Conservation (phyloP, 2,329 filamentous ascomycete species). For the Celoporthe dispersa region DNA sequence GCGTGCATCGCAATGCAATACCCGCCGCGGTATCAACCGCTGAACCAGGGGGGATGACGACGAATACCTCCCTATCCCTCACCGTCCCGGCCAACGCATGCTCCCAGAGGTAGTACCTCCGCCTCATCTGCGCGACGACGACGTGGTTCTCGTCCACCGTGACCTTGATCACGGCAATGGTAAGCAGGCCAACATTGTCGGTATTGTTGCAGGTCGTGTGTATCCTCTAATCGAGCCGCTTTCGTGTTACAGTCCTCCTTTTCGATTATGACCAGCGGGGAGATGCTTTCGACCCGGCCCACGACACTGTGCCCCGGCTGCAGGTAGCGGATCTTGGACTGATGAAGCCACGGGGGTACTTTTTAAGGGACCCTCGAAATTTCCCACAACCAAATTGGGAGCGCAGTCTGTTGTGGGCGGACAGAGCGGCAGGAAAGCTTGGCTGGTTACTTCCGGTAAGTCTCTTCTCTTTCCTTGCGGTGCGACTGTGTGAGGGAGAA, state of each 20-base stretch:
- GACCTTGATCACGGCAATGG: conserved; percentile 13
- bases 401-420: not conserved
- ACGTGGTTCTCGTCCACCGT: conserved; percentile 5
- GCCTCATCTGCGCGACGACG: not conserved
- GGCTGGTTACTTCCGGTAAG: conserved; percentile 1
- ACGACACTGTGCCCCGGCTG: not conserved
- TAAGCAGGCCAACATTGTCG: not conserved
- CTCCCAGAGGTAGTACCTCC: conserved; percentile 8
- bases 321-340: conserved; percentile 9
- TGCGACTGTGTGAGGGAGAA: not conserved
- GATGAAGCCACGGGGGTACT: not conserved
- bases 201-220: not conserved
- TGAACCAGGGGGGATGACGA: not conserved
- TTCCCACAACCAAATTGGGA: no score
- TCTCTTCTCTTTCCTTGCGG: not conserved
- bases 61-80: not conserved
- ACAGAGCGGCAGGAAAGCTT: not conserved
- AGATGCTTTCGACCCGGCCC: not conserved
- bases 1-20: conserved; percentile 30
- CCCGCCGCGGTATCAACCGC: conserved; percentile 21
- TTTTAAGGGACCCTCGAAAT: not conserved
- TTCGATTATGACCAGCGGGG: not conserved
- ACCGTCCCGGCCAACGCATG: not conserved
- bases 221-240: not conserved
- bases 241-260: not conserved